phyloP scores from a whole-genome alignment of 2,329 filamentous ascomycete species.

The Colletotrichum echinochloae region DNA sequence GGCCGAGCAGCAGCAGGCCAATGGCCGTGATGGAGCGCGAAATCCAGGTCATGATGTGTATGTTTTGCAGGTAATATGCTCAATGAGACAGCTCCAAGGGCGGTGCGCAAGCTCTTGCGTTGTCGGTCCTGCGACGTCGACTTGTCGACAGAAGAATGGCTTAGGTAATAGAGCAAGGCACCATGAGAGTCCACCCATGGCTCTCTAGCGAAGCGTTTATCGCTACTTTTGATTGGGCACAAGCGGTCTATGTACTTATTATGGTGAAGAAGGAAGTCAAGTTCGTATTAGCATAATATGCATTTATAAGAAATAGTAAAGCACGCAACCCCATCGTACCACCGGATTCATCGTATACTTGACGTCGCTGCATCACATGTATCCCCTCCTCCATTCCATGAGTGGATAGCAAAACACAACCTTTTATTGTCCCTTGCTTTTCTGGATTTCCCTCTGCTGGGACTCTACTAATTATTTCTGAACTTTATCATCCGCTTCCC shows the following conservation, averaged over 20 bases:
- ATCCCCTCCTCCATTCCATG: neutral
- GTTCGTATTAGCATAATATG: neutral
- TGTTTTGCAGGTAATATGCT: neutral
- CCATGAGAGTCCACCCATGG: no score
- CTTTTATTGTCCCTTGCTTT: neutral
- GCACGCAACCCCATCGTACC: neutral
- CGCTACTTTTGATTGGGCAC: neutral
- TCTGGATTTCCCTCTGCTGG: neutral
- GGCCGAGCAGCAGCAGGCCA: slow-evolving; percentile 82
- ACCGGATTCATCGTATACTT: neutral
- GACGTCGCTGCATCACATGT: neutral
- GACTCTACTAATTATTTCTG: neutral
- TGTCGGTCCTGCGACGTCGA: neutral
- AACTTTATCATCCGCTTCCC: neutral
- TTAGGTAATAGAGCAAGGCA: no score
- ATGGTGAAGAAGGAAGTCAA: neutral
- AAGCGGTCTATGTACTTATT: neutral
- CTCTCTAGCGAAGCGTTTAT: neutral
- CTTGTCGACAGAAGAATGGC: neutral
- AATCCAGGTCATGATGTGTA: slow-evolving; percentile 75
- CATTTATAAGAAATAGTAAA: neutral
- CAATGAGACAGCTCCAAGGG: neutral
- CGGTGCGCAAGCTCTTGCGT: neutral
- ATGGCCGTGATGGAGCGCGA: slow-evolving; percentile 78
- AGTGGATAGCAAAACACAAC: neutral